phyloP scores from a whole-genome alignment of 768 basidiomycete species.

The Hysterangium stoloniferum region DNA sequence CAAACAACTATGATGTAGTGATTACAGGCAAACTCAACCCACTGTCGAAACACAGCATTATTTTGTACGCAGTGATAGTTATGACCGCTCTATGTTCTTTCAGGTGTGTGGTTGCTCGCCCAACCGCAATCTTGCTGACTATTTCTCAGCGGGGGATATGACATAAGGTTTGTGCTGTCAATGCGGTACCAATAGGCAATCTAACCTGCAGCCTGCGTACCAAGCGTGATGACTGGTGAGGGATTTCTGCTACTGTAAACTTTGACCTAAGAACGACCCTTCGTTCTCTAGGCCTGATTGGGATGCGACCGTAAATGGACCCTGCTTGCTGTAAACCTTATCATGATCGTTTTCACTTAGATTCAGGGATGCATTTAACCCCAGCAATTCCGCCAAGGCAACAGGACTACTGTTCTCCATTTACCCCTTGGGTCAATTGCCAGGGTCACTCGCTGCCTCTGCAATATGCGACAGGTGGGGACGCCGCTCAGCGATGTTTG shows the following conservation, averaged over 20 bases:
- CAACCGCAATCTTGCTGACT: not conserved
- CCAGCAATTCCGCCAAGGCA: slow-evolving; percentile 1
- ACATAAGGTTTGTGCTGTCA: slow-evolving; percentile 8
- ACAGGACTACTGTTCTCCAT: slow-evolving; percentile 14
- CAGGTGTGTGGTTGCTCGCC: too few relatives aligned
- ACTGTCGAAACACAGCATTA: slow-evolving; percentile 3
- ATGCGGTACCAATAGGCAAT: not conserved
- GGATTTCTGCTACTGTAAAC: not conserved
- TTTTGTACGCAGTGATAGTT: slow-evolving; percentile 1
- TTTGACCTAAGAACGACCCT: not conserved
- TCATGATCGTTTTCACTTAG: too few relatives aligned
- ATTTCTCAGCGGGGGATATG: slow-evolving; percentile 6
- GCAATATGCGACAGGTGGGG: slow-evolving; percentile 24
- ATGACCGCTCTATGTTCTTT: slow-evolving; percentile 2
- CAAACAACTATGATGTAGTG: not conserved
- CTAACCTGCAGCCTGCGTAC: not conserved
- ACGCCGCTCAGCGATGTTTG: slow-evolving; percentile 24
- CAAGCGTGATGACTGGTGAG: not conserved
- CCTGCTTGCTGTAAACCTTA: too few relatives aligned
- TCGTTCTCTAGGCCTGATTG: too few relatives aligned
- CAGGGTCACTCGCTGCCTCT: slow-evolving; percentile 14
- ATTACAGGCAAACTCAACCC: not conserved
- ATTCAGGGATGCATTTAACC: not conserved
- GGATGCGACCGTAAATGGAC: not conserved
- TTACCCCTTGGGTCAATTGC: slow-evolving; percentile 12